phyloP scores from a whole-genome alignment of 2,329 filamentous ascomycete genomes.

The Cordyceps cateniannulata region DNA sequence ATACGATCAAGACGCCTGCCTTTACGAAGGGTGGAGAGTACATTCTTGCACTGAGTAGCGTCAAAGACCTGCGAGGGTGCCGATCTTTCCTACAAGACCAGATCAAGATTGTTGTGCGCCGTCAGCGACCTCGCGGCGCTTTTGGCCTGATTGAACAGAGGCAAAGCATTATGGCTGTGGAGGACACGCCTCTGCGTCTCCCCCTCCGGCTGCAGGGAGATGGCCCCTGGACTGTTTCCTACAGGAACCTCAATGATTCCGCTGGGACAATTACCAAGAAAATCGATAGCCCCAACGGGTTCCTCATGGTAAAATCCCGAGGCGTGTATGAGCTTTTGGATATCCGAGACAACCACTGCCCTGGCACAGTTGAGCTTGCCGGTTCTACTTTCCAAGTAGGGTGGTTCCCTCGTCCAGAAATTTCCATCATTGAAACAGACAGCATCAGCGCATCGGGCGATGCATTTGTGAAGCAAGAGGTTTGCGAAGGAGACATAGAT shows the following conservation, averaged over 20 bases:
- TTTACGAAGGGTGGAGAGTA: conserved; percentile 84
- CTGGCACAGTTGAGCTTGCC: conserved; percentile 68
- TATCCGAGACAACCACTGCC: conserved; percentile 74
- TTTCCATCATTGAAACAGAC: conserved; percentile 60
- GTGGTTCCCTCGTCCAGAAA: conserved; percentile 76
- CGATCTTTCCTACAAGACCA: conserved; percentile 81
- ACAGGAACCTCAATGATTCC: conserved; percentile 58
- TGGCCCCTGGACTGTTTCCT: conserved; percentile 74
- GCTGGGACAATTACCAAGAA: conserved; percentile 40
- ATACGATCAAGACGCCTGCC: conserved; percentile 68
- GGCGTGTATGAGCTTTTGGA: conserved; percentile 77
- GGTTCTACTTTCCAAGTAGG: conserved; percentile 72
- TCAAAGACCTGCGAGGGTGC: conserved; percentile 82
- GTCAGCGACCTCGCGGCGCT: conserved; percentile 77
- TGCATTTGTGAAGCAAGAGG: conserved; percentile 65
- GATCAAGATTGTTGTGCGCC: conserved; percentile 76
- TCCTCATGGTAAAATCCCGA: conserved; percentile 56
- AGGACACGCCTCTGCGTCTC: conserved; percentile 65
- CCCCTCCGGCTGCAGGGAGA: conserved; percentile 83
- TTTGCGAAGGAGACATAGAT: conserved; percentile 94
- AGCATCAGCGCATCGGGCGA: conserved; percentile 49
- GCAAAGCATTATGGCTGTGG: conserved; percentile 66
- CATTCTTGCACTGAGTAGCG: conserved; percentile 73
- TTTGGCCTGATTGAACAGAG: conserved; percentile 85
- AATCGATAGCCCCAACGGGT: conserved; percentile 56